These are phyloP conservation scores for Hortaea werneckii DNA, from an alignment of 2,329 filamentous ascomycete genomes.

Conservation along the genomic window DNA sequence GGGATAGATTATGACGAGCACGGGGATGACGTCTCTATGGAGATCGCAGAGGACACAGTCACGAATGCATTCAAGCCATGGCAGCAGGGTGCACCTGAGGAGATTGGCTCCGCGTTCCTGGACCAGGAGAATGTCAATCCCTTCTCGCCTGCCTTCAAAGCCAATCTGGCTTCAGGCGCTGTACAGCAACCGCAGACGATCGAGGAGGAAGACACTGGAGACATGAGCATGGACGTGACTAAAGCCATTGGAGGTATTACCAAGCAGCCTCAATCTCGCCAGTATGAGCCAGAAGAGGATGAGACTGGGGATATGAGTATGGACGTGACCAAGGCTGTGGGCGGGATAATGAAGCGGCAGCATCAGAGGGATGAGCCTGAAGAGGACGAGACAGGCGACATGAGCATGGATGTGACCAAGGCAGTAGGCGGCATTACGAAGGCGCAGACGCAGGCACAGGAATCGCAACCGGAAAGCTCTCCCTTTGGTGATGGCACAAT, in stretches of 20 bases:
- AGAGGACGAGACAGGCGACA: constrained; percentile 47
- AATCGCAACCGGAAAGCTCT: constrained; percentile 20
- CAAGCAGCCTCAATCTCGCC: constrained; percentile 21
- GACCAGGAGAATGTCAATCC: constrained; percentile 43
- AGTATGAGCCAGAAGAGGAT: constrained; percentile 20
- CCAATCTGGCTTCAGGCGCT: constrained; percentile 15
- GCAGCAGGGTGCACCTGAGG: constrained; percentile 46
- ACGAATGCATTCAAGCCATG: constrained; percentile 67
- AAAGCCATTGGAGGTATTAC: constrained; percentile 72
- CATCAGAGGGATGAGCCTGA: background rate
- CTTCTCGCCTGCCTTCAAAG: constrained; percentile 35
- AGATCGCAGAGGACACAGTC: constrained; percentile 53
- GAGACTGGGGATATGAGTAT: constrained; percentile 67
- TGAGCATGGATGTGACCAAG: constrained; percentile 91
- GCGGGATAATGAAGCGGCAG: constrained; percentile 55
- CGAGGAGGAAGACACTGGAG: constrained; percentile 39
- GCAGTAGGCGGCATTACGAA: constrained; percentile 70
- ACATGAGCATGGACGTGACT: constrained; percentile 93
- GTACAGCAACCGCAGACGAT: constrained; percentile 14
- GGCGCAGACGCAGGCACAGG: background rate
- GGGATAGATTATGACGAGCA: constrained; percentile 50
- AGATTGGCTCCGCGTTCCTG: constrained; percentile 15
- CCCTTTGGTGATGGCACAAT: constrained; percentile 37
- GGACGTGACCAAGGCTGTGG: constrained; percentile 81
- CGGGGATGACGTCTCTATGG: constrained; percentile 40